phyloP scores from a whole-genome alignment of 2,329 filamentous ascomycete genomes.

The Alternaria sp. region DNA sequence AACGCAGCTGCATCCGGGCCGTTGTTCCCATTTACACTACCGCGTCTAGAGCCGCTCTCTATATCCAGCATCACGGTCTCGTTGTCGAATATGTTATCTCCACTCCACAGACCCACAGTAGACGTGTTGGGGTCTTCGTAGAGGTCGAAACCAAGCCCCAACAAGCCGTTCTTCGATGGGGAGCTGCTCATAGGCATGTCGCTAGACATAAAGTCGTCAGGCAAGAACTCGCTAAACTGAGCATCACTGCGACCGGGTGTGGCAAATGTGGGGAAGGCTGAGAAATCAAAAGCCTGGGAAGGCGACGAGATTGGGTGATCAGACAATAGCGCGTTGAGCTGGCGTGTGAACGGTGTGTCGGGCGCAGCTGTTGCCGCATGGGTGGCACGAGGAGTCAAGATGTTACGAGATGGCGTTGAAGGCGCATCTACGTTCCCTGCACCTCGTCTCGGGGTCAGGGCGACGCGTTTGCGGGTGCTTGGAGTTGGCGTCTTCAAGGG shows the following conservation, averaged over 20 bases:
- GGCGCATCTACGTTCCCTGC: slow-evolving; percentile 29
- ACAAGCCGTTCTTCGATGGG: slow-evolving; percentile 36
- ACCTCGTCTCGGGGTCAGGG: slow-evolving; percentile 46
- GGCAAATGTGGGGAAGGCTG: slow-evolving; percentile 48
- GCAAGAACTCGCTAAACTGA: slow-evolving; percentile 42
- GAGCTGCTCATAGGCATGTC: slow-evolving; percentile 51
- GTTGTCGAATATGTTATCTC: slow-evolving; percentile 46
- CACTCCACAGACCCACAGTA: slow-evolving; percentile 47
- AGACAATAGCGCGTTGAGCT: slow-evolving; percentile 68
- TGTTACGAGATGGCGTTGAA: slow-evolving; percentile 46
- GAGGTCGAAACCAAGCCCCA: slow-evolving; percentile 44
- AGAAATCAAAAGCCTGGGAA: slow-evolving; percentile 44
- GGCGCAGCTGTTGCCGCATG: slow-evolving; percentile 44
- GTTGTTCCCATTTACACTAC: slow-evolving; percentile 16
- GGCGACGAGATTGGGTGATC: slow-evolving; percentile 44
- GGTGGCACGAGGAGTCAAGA: slow-evolving; percentile 50
- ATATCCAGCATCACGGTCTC: slow-evolving; percentile 38
- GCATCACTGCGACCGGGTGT: slow-evolving; percentile 37
- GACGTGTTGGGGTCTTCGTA: slow-evolving; percentile 51
- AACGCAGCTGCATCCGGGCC: slow-evolving; percentile 23
- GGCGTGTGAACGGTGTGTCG: slow-evolving; percentile 67
- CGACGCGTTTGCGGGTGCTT: slow-evolving; percentile 48
- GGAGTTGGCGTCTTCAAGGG: slow-evolving; percentile 58
- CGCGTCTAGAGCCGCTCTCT: slow-evolving; percentile 20
- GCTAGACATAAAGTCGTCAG: slow-evolving; percentile 48